Evolutionary conservation across 192 early-diverging fungal genomes (phyloP).

Genomic region (Phlyctochytrium bullatum): DNA sequence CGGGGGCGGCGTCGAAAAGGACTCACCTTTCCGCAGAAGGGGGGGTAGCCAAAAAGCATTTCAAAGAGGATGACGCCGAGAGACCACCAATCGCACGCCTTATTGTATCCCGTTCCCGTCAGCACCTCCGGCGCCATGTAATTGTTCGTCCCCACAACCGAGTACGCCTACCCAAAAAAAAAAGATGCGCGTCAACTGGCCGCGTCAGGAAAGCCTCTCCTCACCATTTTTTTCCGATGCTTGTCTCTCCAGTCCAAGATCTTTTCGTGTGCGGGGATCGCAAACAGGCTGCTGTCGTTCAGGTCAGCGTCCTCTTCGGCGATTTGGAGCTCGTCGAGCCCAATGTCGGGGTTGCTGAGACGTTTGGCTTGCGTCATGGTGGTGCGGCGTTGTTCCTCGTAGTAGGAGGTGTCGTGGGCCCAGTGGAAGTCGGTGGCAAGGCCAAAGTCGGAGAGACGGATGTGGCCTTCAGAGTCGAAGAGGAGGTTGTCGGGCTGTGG

Average conservation of each 20-base stretch:
- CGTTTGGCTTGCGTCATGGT: not conserved
- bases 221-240: conserved; percentile 33
- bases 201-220: not conserved
- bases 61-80: conserved; percentile 75
- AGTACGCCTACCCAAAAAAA: conserved; percentile 82
- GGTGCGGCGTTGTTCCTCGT: conserved; percentile 12
- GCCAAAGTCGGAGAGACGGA: conserved; percentile 70
- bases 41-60: conserved; percentile 68
- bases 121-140: conserved; percentile 58
- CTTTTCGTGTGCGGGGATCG: not conserved
- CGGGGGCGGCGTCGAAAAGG: not conserved
- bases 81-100: conserved; percentile 73
- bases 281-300: not conserved
- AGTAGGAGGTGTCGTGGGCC: conserved; percentile 61
- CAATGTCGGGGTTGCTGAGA: not conserved
- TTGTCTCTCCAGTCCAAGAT: conserved; percentile 22
- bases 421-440: conserved; percentile 69
- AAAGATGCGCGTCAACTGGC: conserved; percentile 60
- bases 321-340: not conserved
- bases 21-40: conserved; percentile 21
- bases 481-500: conserved; percentile 69
- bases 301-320: not conserved
- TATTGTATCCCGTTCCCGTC: conserved; percentile 50
- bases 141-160: conserved; percentile 56
- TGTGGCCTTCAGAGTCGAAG: conserved; percentile 63